These are phyloP conservation scores for Colletotrichum melonis DNA, from an alignment of 2,329 filamentous ascomycete genomes.

Conservation along the genomic window DNA sequence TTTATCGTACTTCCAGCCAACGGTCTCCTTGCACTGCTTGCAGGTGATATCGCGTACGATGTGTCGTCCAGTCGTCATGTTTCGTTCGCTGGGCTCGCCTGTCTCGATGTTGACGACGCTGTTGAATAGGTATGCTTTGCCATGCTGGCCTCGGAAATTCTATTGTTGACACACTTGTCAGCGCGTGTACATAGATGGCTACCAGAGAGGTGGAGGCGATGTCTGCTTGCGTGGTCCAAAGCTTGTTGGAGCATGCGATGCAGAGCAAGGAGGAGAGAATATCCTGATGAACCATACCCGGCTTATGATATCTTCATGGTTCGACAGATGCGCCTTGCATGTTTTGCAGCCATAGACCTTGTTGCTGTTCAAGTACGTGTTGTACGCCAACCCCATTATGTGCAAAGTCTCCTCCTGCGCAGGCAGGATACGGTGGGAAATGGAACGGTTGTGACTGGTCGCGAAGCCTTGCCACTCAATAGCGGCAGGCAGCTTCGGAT, in stretches of 20 bases:
- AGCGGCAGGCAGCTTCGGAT: neutral
- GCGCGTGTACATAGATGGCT: neutral
- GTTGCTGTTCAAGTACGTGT: slow-evolving; percentile 86
- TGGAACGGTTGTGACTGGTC: neutral
- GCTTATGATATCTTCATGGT: slow-evolving; percentile 96
- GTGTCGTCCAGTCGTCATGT: slow-evolving; percentile 97
- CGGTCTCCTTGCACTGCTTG: slow-evolving; percentile 89
- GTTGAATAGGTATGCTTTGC: slow-evolving; percentile 97
- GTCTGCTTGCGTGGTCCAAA: neutral
- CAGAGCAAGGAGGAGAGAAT: neutral
- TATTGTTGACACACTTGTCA: slow-evolving; percentile 50
- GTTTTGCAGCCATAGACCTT: slow-evolving; percentile 94
- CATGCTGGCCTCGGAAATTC: slow-evolving; percentile 98
- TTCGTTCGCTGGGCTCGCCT: slow-evolving; percentile 89
- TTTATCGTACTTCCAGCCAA: slow-evolving; percentile 99
- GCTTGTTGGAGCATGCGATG: neutral
- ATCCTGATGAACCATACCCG: slow-evolving; percentile 69
- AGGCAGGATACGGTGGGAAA: neutral
- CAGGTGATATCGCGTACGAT: slow-evolving; percentile 94
- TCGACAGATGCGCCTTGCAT: slow-evolving; percentile 95
- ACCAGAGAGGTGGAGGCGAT: neutral
- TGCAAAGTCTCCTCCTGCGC: neutral
- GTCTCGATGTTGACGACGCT: slow-evolving; percentile 90
- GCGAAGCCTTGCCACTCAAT: neutral
- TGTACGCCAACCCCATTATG: slow-evolving; percentile 90